Evolutionary conservation across 495 filamentous ascomycete species (phyloP).

Genomic region (Schizothecium vesticola): DNA sequence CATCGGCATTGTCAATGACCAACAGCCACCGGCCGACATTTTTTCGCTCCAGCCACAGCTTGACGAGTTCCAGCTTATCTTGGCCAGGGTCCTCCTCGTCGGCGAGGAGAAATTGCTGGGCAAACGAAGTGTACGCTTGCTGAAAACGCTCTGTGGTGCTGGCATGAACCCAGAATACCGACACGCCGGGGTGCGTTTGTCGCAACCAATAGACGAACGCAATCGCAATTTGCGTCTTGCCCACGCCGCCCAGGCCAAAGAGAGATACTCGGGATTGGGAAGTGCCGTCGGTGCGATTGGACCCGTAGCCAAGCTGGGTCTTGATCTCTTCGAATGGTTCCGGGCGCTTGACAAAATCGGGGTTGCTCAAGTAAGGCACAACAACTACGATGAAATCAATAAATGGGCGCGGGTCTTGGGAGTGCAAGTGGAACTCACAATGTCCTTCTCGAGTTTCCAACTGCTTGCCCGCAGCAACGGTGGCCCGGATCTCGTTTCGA

Average conservation of each 20-base stretch:
- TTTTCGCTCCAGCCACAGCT: not conserved
- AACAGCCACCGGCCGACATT: conserved; percentile 38
- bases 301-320: not conserved
- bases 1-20: conserved; percentile 51
- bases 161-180: not conserved
- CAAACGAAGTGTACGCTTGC: not conserved
- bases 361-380: not conserved
- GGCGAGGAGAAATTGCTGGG: not conserved
- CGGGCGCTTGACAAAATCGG: not conserved
- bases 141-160: not conserved
- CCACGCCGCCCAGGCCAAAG: not conserved
- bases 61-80: not conserved
- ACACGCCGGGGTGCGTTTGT: not conserved
- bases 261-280: not conserved
- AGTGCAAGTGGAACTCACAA: not conserved
- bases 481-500: not conserved
- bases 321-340: not conserved
- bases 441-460: not conserved
- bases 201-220: not conserved
- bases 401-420: not conserved
- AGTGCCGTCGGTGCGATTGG: not conserved
- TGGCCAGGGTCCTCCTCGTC: not conserved
- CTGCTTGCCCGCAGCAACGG: not conserved
- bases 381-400: not conserved
- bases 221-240: not conserved